phyloP scores from a whole-genome alignment of 441 rosid species.

The Adansonia gregorii region DNA sequence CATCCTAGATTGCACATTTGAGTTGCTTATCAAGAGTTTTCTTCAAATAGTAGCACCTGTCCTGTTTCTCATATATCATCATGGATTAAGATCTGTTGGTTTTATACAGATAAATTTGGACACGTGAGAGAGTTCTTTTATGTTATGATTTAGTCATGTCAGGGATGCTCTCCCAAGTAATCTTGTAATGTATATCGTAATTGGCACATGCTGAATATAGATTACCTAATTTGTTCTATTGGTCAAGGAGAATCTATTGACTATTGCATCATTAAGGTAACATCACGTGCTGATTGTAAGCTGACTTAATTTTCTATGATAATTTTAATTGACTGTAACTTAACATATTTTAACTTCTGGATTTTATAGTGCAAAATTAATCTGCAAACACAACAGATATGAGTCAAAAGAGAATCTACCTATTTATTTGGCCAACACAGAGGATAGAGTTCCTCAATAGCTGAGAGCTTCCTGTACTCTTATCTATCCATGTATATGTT shows the following conservation, averaged over 20 bases:
- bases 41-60: neutral
- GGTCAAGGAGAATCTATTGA: slow-evolving; percentile 17
- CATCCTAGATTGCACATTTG: slow-evolving; percentile 16
- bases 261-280: slow-evolving; percentile 11
- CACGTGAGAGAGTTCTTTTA: neutral
- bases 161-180: neutral
- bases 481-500: neutral
- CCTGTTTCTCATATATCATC: neutral
- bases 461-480: slow-evolving; percentile 8
- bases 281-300: neutral
- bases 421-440: slow-evolving; percentile 16
- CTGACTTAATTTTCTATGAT: neutral
- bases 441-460: neutral
- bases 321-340: neutral
- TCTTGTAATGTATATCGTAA: slow-evolving; percentile 7
- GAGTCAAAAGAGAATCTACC: slow-evolving; percentile 7
- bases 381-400: slow-evolving; percentile 1
- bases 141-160: neutral
- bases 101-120: neutral
- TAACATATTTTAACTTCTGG: neutral
- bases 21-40: neutral
- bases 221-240: slow-evolving; percentile 14
- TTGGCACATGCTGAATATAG: slow-evolving; percentile 11
- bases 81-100: slow-evolving; percentile 10
- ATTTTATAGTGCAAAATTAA: neutral